Evolutionary conservation across 352 stramenopile genomes (phyloP), one percentile per base, ranked within the genome.

Genomic region (Thalassiosira hispida): DNA sequence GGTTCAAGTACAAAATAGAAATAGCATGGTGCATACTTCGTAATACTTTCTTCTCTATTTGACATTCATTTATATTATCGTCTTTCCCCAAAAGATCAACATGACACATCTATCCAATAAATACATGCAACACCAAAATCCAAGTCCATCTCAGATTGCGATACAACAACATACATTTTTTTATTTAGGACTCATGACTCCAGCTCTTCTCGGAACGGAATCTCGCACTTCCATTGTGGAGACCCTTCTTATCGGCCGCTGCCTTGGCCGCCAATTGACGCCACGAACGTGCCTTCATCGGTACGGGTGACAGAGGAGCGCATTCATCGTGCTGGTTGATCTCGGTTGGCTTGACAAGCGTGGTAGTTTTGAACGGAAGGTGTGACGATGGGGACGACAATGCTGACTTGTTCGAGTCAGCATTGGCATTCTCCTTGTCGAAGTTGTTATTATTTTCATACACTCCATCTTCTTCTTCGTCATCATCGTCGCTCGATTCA

Each of bases 311-410:
- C 18, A 76, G 44, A 12, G 66, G 55, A n/a, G 63, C 22, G 12
- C 67, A 40, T 22, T 77, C 27, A 11, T 82, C 49, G 29, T 73
- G 73, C 23, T 79, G 69, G 40, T 83, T 65, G 11, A 83, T 68
- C 62, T 83, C 68, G 23, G 61, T 83, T 49, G 75, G 75, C 65
- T 75, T 83, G 20, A 83, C 75, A 23, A 75, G 38, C 31, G 60
- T 40, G n/a, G 40, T 42, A 14, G 67, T 23, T 44, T 83, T 83
- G 53, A 83, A 83, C 12, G 71, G 61, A 33, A 79, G 53, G n/a
- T 55, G 12, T 23, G 47, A 22, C 5, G 63, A 55, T 27, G 63
- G 42, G 0, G 46, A 49, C 4, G 33, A n/a, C 29, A 20, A n/a
- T 18, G 44, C 49, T 38, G 3, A 9, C 3, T 62, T 65, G 12